These are phyloP conservation scores for Pythium guiyangense DNA, from an alignment of 352 stramenopile genomes.

Conservation along the genomic window DNA sequence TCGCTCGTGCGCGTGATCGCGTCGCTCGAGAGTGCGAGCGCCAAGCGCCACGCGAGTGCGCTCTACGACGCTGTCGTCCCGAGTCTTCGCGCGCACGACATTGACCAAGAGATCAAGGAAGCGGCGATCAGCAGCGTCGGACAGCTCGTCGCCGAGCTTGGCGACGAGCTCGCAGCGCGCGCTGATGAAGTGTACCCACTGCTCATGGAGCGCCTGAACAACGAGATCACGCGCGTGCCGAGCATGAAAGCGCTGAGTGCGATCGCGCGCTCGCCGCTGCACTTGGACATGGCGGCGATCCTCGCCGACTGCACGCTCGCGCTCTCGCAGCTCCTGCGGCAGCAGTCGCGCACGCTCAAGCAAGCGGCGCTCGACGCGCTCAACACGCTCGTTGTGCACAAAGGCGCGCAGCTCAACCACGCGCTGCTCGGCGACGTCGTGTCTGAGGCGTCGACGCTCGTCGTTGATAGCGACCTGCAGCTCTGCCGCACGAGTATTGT, in stretches of 20 bases:
- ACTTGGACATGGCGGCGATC: conserved; percentile 90
- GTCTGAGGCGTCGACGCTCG: conserved; percentile 85
- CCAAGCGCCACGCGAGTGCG: conserved; percentile 60
- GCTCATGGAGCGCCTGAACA: conserved; percentile 95
- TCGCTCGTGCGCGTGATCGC: conserved; percentile 85
- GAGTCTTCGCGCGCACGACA: conserved; percentile 94
- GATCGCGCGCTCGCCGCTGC: conserved; percentile 84
- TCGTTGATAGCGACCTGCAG: conserved; percentile 96
- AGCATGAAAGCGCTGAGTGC: conserved; percentile 94
- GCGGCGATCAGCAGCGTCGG: conserved; percentile 90
- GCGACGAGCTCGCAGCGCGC: conserved; percentile 76
- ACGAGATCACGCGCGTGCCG: conserved; percentile 97
- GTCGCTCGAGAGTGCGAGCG: conserved; percentile 22
- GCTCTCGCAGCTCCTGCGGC: conserved; percentile 91
- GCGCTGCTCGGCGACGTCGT: conserved; percentile 89
- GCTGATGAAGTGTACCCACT: conserved; percentile 87
- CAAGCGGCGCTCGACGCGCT: conserved; percentile 92
- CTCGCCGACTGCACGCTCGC: conserved; percentile 84
- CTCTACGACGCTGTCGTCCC: conserved; percentile 93
- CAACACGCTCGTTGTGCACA: conserved; percentile 84
- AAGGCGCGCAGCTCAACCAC: conserved; percentile 59
- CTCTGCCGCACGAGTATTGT: conserved; percentile 93
- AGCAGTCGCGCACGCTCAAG: conserved; percentile 94
- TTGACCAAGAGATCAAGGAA: conserved; percentile 99
- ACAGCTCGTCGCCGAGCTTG: conserved; percentile 79